Base-by-base conservation (phyloP, 2,329 filamentous ascomycete species). In the Nigrospora sphaerica region DNA sequence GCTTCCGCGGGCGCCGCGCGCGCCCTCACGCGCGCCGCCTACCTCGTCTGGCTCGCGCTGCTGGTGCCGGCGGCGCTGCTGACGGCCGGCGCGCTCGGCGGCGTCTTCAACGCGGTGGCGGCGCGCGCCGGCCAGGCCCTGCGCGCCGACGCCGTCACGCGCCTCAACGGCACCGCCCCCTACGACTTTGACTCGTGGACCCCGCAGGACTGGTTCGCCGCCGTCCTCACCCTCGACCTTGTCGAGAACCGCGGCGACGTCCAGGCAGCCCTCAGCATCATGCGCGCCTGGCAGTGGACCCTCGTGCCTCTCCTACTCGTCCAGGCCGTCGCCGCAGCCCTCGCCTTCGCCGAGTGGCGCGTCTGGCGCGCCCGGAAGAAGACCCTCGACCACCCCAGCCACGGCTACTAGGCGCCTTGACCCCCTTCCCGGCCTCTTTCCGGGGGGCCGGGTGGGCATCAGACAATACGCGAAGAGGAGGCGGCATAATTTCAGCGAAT, bases 171-270 rank as follows among this genome's bases (percentile, higher is more conserved):
- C n/a, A 52, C 56, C 12, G 36, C 32, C 14, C 51, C 55, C 3
- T 70, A 70, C 41, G 55, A 58, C 1, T 43, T 57, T 10, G 52
- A 55, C 37, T 36, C 47, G 10, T 70, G 68, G 68, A 65, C 67
- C 16, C 67, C 68, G 16, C 64, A 68, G 50, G 64, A 57, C 49
- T 70, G 68, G 67, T 65, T 66, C 46, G 46, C 54, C 4, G 64
- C 63, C 6, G 54, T 69, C 31, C 52, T 65, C 39, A 47, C 52
- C 33, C 55, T 69, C 17, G 52, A 63, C 36, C 44, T 68, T 6
- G 52, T 54, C 17, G 50, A 56, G 33, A 46, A 47, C 12, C 50
- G 55, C 34, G 49, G 46, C 37, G 55, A 61, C 36, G 57, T 67
- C 10, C 40, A 38, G 34, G 49, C 42, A 12, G 57, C 63, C 43